A percentile compares a stretch with the other conserved stretches of the same genome.
Evolutionary conservation across 345 rosid genomes (phyloP).

Genomic region (Leavenworthia alabamica): DNA sequence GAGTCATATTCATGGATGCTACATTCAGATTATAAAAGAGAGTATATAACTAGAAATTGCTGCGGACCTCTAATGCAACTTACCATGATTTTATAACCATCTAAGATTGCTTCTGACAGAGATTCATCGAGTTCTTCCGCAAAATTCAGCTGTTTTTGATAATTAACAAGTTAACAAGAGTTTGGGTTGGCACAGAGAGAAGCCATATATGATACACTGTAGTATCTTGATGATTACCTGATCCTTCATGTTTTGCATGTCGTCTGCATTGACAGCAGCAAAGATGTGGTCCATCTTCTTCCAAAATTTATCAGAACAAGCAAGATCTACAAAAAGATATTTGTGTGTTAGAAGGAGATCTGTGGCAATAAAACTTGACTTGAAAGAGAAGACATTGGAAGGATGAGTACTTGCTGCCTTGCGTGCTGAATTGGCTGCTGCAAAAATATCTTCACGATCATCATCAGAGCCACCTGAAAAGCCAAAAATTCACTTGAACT

Average conservation of each 20-base stretch:
- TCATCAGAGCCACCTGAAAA: slow-evolving; percentile 79
- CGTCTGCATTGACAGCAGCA: slow-evolving; percentile 54
- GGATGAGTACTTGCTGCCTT: slow-evolving; percentile 55
- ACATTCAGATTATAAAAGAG: slow-evolving; percentile 5
- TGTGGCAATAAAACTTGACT: slow-evolving; percentile 4
- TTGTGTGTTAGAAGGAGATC: slow-evolving; percentile 8
- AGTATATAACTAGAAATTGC: slow-evolving; percentile 8
- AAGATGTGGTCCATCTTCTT: slow-evolving; percentile 77
- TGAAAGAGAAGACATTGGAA: slow-evolving; percentile 16
- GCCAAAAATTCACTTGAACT: neutral
- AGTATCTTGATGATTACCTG: slow-evolving; percentile 47
- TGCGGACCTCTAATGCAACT: slow-evolving; percentile 7
- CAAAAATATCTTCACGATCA: slow-evolving; percentile 76
- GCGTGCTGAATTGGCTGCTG: slow-evolving; percentile 75
- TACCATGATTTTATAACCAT: slow-evolving; percentile 52
- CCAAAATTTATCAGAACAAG: slow-evolving; percentile 77
- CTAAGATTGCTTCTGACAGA: slow-evolving; percentile 51
- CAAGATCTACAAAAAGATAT: slow-evolving; percentile 45
- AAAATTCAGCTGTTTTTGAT: slow-evolving; percentile 48
- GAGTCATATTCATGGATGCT: neutral
- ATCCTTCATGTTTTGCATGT: slow-evolving; percentile 59
- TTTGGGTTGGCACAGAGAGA: slow-evolving; percentile 4
- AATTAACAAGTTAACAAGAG: slow-evolving; percentile 8
- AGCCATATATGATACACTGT: neutral
- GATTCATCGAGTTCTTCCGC: slow-evolving; percentile 68